Base-by-base conservation (phyloP, 129 eudicot species). In the Helianthus tuberosus region DNA sequence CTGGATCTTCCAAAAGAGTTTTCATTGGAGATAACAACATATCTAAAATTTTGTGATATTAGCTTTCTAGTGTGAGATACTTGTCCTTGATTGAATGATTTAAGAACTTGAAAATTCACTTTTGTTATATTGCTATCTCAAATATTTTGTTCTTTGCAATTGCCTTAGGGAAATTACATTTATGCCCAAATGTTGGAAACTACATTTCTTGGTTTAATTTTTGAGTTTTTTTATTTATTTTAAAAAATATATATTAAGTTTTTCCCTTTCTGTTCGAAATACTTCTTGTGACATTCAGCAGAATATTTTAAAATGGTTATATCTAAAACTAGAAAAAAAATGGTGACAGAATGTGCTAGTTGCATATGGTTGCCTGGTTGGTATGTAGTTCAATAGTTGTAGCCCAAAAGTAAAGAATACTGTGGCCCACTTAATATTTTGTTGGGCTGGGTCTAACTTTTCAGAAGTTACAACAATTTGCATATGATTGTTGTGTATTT, bases 11-110 rank as follows among this genome's bases (percentile, higher is more conserved):
- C 1, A 77, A 75, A 51, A 29, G 8, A 16, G 49, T 36, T 25
- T 7, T 11, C 36, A 32, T 75, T 69, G 80, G 58, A 63, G 65
- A 75, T 41, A 44, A 20, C 53, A 32, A 32, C 23, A 20, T 16
- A 51, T 23, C 25, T 69, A 64, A 69, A 80, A 72, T 60, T 75
- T 81, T 90, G 79, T 72, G 64, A 70, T 69, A 64, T 58, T 68
- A 69, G 77, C 53, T 75, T 71, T 89, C 96, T 13, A 85, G 96
- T 71, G 96, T 90, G 49, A 84, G 96, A 78, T 83, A 80, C 58
- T 76, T 73, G 73, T 85, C 83, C 16, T 57, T 81, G 83, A 46
- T 73, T 85, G 64, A 83, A 85, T 70, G 89, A 80, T 43, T 43
- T 53, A 66, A 74, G 25, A 83, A n/a, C 68, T 13, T 78, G 67